Evolutionary conservation across 176 grass and related monocot genomes (phyloP), one percentile per base, ranked within the genome.

Genomic region (Musa acuminata): DNA sequence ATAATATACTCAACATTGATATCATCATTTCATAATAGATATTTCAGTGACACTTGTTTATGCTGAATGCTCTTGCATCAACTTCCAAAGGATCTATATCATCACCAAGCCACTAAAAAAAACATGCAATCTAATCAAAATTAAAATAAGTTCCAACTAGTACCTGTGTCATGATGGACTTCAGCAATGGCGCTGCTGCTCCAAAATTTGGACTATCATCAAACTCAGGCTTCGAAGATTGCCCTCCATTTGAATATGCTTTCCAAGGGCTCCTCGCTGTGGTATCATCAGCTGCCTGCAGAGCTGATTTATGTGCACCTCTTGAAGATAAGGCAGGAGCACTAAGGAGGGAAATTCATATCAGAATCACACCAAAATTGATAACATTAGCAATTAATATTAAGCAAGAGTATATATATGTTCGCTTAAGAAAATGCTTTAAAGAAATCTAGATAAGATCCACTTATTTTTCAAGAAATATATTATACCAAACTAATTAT

Each of bases 141-240:
- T 43, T 43, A 43, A 43, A 5, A 43, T 43, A 43, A 43, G 35
- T 43, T 43, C 35, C 35, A 60, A 60, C 17, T 70, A 69, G 75
- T 83, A 94, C 95, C 86, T 99, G 96, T 55, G 88, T 89, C 87
- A 99, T 92, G 82, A 99, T 84, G 71, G 96, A 95, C 59, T 87
- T 99, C 6, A 99, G 80, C 77, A 91, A 84, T 74, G 95, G 95
- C 53, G 90, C 77, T 63, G 90, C 89, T 83, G 78, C 84, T 69
- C 88, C 91, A 87, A 91, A 90, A 83, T 80, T 99, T 11, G 49
- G 75, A 84, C 76, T 74, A 86, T 89, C 85, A 86, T 91, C 88
- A 68, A 89, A 91, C 48, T 91, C 88, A 13, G 65, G 51, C 60
- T 75, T 77, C 7, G 78, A 48, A 77, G 84, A 87, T 72, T 78